Conservation (phyloP, 2,329 filamentous ascomycete genomes). For the Ambrosiella cleistominuta region DNA sequence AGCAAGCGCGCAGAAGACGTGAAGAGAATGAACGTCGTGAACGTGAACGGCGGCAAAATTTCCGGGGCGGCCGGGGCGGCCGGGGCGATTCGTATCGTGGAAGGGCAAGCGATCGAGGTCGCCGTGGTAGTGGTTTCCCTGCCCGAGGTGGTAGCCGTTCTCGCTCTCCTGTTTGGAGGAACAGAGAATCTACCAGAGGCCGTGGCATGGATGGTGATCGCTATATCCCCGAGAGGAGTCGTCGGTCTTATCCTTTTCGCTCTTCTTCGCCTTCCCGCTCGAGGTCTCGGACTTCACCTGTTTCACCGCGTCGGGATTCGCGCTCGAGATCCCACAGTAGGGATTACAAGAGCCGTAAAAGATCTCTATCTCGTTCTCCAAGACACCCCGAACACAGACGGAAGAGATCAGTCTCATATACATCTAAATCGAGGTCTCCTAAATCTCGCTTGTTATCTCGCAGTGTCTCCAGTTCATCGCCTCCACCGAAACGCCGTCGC, state of each 20-base stretch:
- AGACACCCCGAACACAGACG: neutral
- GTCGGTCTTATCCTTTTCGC: conserved; percentile 15
- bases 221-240: conserved; percentile 31
- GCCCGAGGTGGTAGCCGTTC: conserved; percentile 27
- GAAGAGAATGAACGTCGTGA: conserved; percentile 57
- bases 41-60: conserved; percentile 41
- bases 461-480: conserved; percentile 10
- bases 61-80: conserved; percentile 33
- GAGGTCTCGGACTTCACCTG: neutral
- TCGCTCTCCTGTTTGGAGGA: conserved; percentile 26
- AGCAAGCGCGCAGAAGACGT: conserved; percentile 52
- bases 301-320: conserved; percentile 18
- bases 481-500: conserved; percentile 10
- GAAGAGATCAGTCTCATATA: conserved; percentile 23
- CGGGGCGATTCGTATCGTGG: conserved; percentile 34
- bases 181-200: conserved; percentile 27
- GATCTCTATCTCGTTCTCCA: conserved; percentile 22
- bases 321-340: conserved; percentile 35
- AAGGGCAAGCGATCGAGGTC: conserved; percentile 27
- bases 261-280: conserved; percentile 17
- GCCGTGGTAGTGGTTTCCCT: conserved; percentile 26
- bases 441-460: conserved; percentile 15
- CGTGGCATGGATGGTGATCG: conserved; percentile 22
- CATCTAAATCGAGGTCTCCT: conserved; percentile 17
- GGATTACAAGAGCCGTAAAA: conserved; percentile 27